Percentiles rank a stretch among this genome's conserved stretches.
Evolutionary conservation across 306 rosid genomes (phyloP).

Genomic region (Prunus persica): Prunus_persica_NCBIv2 NC_034009.1:46925501-46926000

Average conservation of each 20-base stretch:
- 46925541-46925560: background rate
- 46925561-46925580: background rate
- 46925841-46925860: conserved; percentile 68
- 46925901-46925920: conserved; percentile 52
- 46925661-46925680: background rate
- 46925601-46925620: background rate
- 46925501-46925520: background rate
- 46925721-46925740: background rate
- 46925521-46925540: background rate
- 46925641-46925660: background rate
- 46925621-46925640: background rate
- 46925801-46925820: background rate
- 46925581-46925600: background rate
- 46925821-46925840: conserved; percentile 89
- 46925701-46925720: background rate
- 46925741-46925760: conserved; percentile 4
- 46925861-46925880: conserved; percentile 67
- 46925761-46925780: background rate
- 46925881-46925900: conserved; percentile 58
- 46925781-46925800: background rate
- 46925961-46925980: background rate
- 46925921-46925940: background rate
- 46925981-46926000: background rate
- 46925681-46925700: background rate
- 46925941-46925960: background rate